Base-by-base conservation (phyloP, 1,139 yeast genomes). In the Suhomyces bokatorum region DNA sequence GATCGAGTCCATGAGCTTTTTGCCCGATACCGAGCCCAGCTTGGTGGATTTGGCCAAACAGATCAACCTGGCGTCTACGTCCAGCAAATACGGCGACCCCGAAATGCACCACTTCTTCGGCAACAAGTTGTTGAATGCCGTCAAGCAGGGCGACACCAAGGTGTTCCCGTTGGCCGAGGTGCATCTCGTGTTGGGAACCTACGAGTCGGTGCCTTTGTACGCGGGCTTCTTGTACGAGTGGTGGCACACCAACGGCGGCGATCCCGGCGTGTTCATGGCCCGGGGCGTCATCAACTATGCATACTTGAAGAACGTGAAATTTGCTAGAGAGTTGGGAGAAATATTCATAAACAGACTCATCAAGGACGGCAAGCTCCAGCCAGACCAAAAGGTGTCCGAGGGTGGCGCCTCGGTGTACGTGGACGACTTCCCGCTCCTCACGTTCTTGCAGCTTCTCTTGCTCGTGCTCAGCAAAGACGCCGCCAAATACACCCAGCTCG, bases 91-190 rank as follows among this genome's bases (percentile, higher is more conserved):
- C 51, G 97, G 97, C 4, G 96, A 89, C 58, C 74, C 84, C 6
- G 84, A 81, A 40, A 69, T 93, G 46, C 91, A 88, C 59, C 84
- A 84, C 53, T 75, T 85, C 15, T 75, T 91, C 50, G 97, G 97
- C 0, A 64, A 72, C 32, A 85, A 86, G 57, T 71, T 88, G 40
- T 66, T 80, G 48, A 59, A 57, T 29, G 57, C 60, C 11, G 62
- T 49, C 55, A 62, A 59, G 37, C 50, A 50, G 35, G 47, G 44
- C 1, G 47, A 44, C 14, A n/a, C 17, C 34, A 73, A 73, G 52
- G 46, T 71, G 37, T 75, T 73, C 53, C 66, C 71, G 12, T 62
- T 67, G 42, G 72, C 76, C 20, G 80, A 79, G 69, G 68, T 73
- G 55, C 87, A 85, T 58, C 71, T 87, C 52, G 70, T 87, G 27